phyloP scores from a whole-genome alignment of 225 moss, liverwort and hornwort species.

The Neckera pumila region DNA sequence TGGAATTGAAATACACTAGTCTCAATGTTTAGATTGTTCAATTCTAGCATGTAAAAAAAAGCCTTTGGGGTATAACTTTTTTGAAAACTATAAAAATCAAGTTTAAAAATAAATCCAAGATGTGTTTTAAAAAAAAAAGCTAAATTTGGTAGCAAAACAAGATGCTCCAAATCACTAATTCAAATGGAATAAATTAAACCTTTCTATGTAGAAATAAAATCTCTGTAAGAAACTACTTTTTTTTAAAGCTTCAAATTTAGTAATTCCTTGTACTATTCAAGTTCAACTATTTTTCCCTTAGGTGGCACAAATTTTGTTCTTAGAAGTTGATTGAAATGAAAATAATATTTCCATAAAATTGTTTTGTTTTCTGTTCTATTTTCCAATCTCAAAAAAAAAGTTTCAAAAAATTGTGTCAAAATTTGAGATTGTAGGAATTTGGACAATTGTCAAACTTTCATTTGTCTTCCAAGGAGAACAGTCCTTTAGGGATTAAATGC shows the following conservation, averaged over 20 bases:
- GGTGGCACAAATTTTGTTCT: background rate
- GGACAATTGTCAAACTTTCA: accelerated
- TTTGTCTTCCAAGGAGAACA: background rate
- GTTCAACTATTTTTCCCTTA: background rate
- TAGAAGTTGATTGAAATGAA: accelerated
- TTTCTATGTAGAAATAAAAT: background rate
- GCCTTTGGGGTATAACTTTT: accelerated
- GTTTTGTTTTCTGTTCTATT: accelerated
- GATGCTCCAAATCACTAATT: background rate
- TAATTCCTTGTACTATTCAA: background rate
- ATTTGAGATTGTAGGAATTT: background rate
- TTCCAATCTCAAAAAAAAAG: accelerated
- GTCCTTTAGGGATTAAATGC: background rate
- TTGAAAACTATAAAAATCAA: background rate
- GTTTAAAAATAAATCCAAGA: background rate
- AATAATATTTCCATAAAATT: background rate
- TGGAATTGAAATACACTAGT: background rate
- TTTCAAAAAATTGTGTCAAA: background rate
- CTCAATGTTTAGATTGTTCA: background rate
- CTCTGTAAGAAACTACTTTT: background rate
- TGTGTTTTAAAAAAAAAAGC: accelerated
- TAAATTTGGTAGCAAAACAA: background rate
- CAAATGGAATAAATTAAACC: background rate
- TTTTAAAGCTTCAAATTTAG: background rate
- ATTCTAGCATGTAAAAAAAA: background rate